Evolutionary conservation across 306 rosid genomes (phyloP).

Genomic region (Castanea sativa): DNA sequence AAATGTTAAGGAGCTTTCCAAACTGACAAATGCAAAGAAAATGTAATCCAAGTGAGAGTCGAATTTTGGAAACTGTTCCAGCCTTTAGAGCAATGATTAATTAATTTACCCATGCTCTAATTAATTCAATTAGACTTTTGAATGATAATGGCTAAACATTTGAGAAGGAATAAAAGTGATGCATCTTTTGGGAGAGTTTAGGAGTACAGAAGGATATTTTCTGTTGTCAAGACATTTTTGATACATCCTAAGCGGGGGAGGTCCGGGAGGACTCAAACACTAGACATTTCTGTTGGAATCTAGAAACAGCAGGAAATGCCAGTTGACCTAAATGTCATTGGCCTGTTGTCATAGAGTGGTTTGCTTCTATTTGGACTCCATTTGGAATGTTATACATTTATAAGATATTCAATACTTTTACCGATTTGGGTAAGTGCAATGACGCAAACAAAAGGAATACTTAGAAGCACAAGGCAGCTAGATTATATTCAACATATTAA

Average conservation of each 20-base stretch:
- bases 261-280: too few species aligned
- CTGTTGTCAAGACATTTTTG: background rate
- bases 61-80: background rate
- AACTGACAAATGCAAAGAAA: background rate
- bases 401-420: too few species aligned
- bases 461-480: too few species aligned
- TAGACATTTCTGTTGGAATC: too few species aligned
- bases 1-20: slow-evolving; percentile 11
- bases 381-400: too few species aligned
- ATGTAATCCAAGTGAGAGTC: background rate
- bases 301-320: too few species aligned
- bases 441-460: background rate
- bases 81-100: background rate
- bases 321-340: too few species aligned
- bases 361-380: too few species aligned
- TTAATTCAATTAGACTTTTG: background rate
- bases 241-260: too few species aligned
- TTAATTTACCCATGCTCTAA: background rate
- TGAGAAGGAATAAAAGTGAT: background rate
- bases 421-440: background rate
- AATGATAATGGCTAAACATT: background rate
- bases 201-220: background rate
- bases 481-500: too few species aligned
- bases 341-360: background rate
- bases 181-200: background rate